Base-by-base conservation (phyloP, 176 grass and related monocot species). In the Tuctoria greenei region DNA sequence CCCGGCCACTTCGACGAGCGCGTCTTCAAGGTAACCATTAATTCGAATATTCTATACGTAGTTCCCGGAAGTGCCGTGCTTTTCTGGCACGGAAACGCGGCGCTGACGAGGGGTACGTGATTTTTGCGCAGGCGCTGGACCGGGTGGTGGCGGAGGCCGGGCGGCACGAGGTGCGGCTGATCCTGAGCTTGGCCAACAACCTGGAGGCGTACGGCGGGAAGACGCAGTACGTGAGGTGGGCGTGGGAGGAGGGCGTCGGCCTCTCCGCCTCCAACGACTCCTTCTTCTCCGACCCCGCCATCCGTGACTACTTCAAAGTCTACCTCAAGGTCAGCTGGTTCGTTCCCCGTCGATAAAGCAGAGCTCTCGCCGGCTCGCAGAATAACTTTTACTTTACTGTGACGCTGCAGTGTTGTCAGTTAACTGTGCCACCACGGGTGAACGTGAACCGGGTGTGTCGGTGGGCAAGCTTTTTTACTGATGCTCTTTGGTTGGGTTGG, bases 191-290 rank as follows among this genome's bases (percentile, higher is more conserved):
- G 61, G 83, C 89, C 0, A 92, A 99, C 81, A 99, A 99, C 84
- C 80, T 95, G 69, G 95, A 99, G 35, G 85, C 82, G 10, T 99
- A 87, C 74, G 96, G 96, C 54, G 96, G 96, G 35, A 99, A 99
- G 81, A 90, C 89, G 67, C 92, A 95, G 81, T 95, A 99, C 66
- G 96, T 95, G 78, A 83, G 83, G 88, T 99, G 96, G 96, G 92
- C 96, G 37, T 90, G 92, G 96, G 87, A 99, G 61, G 92, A 99
- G 74, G 96, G 96, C 45, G 76, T 99, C 73, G 73, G 92, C 61
- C 21, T 80, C 85, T 85, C 92, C 67, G 50, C 96, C 74, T 99
- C 96, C 44, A 99, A 95, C 72, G 96, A 99, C 35, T 95, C 96
- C 12, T 99, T 95, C 87, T 99, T 99, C 83, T 99, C 74, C 64